These are phyloP conservation scores for Lyophyllum atratum DNA, from an alignment of 768 basidiomycete species.

Conservation along the genomic window DNA sequence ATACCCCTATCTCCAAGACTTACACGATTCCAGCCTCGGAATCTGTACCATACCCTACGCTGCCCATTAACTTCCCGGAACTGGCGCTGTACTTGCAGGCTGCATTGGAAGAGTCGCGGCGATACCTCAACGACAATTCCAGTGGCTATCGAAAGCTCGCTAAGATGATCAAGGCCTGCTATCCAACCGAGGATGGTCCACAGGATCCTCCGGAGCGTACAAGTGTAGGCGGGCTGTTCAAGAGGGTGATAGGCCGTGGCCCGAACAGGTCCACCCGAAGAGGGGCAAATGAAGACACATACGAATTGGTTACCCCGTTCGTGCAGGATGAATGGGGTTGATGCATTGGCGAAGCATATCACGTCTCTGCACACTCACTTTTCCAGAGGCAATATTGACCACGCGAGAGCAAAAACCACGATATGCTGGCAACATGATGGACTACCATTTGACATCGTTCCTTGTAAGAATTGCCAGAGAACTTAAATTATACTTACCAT, in stretches of 20 bases:
- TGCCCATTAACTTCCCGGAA: slow-evolving; percentile 77
- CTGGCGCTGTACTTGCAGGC: slow-evolving; percentile 76
- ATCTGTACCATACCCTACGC: slow-evolving; percentile 61
- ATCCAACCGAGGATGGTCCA: slow-evolving; percentile 45
- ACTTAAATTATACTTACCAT: no score
- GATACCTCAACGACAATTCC: slow-evolving; percentile 57
- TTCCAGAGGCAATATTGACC: background rate
- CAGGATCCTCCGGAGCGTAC: slow-evolving; percentile 34
- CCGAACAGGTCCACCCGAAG: slow-evolving; percentile 44
- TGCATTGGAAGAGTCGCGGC: slow-evolving; percentile 68
- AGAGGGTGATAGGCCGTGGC: slow-evolving; percentile 62
- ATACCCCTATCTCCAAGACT: slow-evolving; percentile 64
- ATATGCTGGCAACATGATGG: no score
- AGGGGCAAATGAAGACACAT: slow-evolving; percentile 75
- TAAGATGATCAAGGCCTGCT: slow-evolving; percentile 68
- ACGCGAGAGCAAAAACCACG: no score
- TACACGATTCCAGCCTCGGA: slow-evolving; percentile 69
- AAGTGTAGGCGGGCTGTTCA: slow-evolving; percentile 55
- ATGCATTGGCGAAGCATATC: background rate
- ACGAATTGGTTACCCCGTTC: slow-evolving; percentile 82
- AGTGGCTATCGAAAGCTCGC: slow-evolving; percentile 67
- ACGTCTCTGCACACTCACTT: background rate
- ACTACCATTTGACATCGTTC: no score
- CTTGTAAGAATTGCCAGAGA: no score
- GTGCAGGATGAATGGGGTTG: slow-evolving; percentile 75